Base-by-base conservation (phyloP, 129 eudicot genomes). In the Tanacetum coccineum region DNA sequence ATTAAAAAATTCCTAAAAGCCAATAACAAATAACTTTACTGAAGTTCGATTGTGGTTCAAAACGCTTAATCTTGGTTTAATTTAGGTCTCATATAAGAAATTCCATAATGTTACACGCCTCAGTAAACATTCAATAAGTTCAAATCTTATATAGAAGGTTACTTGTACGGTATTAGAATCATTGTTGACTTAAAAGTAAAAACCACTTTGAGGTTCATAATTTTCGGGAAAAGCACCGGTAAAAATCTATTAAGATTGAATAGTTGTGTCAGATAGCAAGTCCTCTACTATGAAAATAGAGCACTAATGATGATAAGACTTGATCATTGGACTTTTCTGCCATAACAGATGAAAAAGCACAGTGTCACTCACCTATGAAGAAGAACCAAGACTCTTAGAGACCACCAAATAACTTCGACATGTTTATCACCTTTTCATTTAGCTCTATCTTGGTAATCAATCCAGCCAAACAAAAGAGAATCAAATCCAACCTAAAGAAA, bases 391-490 rank as follows among this genome's bases (percentile, higher is more conserved):
- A 81, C 81, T 87, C 53, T 75, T 84, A 58, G 95, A 90, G 11
- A 86, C 68, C 67, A 82, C 97, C 97, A 90, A 17, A 90, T 70
- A 61, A 90, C 95, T 78, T 90, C 97, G 54, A 90, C 95, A 50
- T 48, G 77, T 70, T 87, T 87, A 44, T 90, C 93, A 51, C 62
- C 75, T 78, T 74, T 84, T 47, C 97, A 74, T 70, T 90, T n/a
- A n/a, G n/a, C n/a, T n/a, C n/a, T n/a, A n/a, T n/a, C n/a, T n/a
- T n/a, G n/a, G n/a, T n/a, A n/a, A n/a, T n/a, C n/a, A n/a, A n/a
- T n/a, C n/a, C n/a, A n/a, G n/a, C n/a, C n/a, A n/a, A n/a, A n/a
- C n/a, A n/a, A n/a, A n/a, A n/a, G n/a, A n/a, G n/a, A n/a, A n/a
- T n/a, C n/a, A n/a, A n/a, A n/a, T n/a, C n/a, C n/a, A n/a, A n/a